Base-by-base conservation (phyloP, 108 stramenopile genomes). In the Cyclotella kingstonii region DNA sequence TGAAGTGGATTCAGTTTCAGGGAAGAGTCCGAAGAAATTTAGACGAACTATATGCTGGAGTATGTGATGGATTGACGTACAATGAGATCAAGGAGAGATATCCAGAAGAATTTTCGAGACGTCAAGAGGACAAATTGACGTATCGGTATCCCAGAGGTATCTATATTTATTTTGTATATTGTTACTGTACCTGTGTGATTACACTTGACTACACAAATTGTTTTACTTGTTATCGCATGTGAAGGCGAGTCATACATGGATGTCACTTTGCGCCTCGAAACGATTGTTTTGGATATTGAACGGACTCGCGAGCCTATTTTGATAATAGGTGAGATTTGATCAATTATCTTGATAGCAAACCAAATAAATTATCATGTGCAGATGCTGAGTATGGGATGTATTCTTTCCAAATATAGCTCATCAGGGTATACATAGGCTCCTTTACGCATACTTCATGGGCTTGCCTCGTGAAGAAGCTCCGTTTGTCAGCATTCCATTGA, bases 181-280 rank as follows among this genome's bases (percentile, higher is more conserved):
- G 30, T 21, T n/a, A n/a, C n/a, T n/a, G n/a, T n/a, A n/a, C n/a
- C n/a, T n/a, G n/a, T n/a, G n/a, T n/a, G n/a, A n/a, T n/a, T n/a
- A n/a, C n/a, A n/a, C n/a, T n/a, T n/a, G n/a, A n/a, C n/a, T n/a
- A n/a, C n/a, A n/a, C n/a, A n/a, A n/a, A n/a, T n/a, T n/a, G n/a
- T n/a, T n/a, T n/a, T n/a, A n/a, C n/a, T n/a, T n/a, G n/a, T n/a
- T n/a, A n/a, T n/a, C n/a, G n/a, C n/a, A n/a, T n/a, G n/a, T n/a
- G n/a, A n/a, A 82, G 96, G 97, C 4, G 98, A 99, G 82, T 91
- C 87, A 5, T 99, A 99, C 81, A 94, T 98, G 87, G 99, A 99
- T 77, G 89, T 99, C 30, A 98, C 97, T 14, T 73, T 93, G 58
- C 81, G 99, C 26, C 81, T 99, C 49, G 99, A 99, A 63, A 91